These are phyloP conservation scores for Acanthamoeba healyi DNA, from an alignment of 208 protist genomes.

Conservation along the genomic window DNA sequence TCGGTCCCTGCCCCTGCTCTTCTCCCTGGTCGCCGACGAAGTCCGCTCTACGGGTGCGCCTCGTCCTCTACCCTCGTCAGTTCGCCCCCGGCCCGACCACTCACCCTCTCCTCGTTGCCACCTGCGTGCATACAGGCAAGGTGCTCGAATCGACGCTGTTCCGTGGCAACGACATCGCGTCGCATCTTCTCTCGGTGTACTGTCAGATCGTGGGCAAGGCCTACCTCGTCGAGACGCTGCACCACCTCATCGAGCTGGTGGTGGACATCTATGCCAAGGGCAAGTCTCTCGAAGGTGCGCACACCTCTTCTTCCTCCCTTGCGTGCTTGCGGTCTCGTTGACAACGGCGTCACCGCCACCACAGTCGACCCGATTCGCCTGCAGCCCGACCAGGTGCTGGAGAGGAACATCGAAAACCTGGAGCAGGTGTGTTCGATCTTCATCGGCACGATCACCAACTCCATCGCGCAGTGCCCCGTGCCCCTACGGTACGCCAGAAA, in stretches of 20 bases:
- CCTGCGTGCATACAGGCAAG: not conserved
- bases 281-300: conserved; percentile 19
- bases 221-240: conserved; percentile 18
- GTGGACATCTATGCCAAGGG: conserved; percentile 21
- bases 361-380: conserved; percentile 22
- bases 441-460: conserved; percentile 3
- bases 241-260: conserved; percentile 17
- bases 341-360: no score
- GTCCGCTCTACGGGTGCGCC: not conserved
- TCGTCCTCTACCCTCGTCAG: not conserved
- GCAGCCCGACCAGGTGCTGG: not conserved
- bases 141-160: conserved; percentile 43
- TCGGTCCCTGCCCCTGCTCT: conserved; percentile 4
- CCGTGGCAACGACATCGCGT: conserved; percentile 38
- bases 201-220: conserved; percentile 42
- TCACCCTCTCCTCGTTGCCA: no score
- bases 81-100: no score
- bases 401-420: conserved; percentile 26
- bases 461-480: not conserved
- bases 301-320: not conserved
- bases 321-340: not conserved
- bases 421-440: conserved; percentile 37
- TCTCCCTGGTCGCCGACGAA: conserved; percentile 40
- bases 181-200: conserved; percentile 28
- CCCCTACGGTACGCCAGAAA: not conserved